These are phyloP conservation scores for Cercospora zeae-maydis DNA, from an alignment of 2,329 filamentous ascomycete species.

Conservation along the genomic window DNA sequence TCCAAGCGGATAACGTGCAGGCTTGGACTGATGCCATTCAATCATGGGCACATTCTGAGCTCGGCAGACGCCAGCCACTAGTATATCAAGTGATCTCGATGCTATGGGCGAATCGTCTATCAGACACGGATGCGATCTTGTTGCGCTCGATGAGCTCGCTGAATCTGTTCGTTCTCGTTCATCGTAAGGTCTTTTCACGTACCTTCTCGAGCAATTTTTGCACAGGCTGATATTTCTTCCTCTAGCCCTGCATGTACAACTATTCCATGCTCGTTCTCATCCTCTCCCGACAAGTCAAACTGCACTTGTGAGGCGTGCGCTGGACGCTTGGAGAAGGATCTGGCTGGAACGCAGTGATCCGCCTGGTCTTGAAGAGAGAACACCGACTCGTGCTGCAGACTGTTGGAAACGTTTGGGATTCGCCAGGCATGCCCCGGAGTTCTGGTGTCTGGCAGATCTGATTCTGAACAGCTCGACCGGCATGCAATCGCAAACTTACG, in stretches of 20 bases:
- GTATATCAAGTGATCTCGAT: conserved; percentile 1
- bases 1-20: conserved; percentile 1
- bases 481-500: not conserved
- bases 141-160: not conserved
- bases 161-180: conserved; percentile 2
- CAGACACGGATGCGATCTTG: not conserved
- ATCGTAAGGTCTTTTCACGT: not conserved
- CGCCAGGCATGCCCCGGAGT: conserved; percentile 1
- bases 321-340: conserved; percentile 1
- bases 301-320: not conserved
- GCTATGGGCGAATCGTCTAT: not conserved
- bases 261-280: conserved; percentile 9
- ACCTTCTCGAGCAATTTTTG: not conserved
- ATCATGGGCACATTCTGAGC: not conserved
- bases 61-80: not conserved
- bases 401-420: conserved; percentile 4
- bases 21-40: not conserved
- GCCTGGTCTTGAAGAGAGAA: not conserved
- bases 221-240: not conserved
- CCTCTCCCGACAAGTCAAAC: conserved; percentile 5
- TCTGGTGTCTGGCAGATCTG: conserved; percentile 5
- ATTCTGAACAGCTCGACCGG: conserved; percentile 4
- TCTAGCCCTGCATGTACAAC: conserved; percentile 2
- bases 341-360: not conserved
- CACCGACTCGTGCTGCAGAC: not conserved